Evolutionary conservation across 345 rosid species (phyloP).

Genomic region (Ricinus communis): DNA sequence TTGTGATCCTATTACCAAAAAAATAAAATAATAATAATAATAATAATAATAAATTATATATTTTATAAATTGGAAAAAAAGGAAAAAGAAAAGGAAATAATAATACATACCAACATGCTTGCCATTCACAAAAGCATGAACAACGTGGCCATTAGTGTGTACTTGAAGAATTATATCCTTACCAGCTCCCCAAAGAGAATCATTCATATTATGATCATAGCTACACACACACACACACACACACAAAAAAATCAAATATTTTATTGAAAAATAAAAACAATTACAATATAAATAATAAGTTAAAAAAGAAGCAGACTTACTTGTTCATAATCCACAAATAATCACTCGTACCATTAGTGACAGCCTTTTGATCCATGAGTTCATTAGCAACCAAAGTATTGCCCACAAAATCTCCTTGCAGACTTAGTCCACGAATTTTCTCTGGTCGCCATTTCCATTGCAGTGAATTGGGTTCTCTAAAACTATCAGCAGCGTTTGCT

Average conservation of each 20-base stretch:
- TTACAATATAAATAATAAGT: too few species aligned
- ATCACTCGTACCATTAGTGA: constrained; percentile 51
- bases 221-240: constrained; percentile 10
- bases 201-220: constrained; percentile 37
- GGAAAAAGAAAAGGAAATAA: too few species aligned
- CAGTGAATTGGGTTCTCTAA: neutral
- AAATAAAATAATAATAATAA: neutral
- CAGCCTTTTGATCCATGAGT: constrained; percentile 55
- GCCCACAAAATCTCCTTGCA: neutral
- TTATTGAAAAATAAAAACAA: too few species aligned
- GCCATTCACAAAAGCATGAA: constrained; percentile 61
- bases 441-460: constrained; percentile 42
- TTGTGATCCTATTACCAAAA: constrained; percentile 50
- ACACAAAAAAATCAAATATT: neutral
- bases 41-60: neutral
- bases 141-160: constrained; percentile 47
- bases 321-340: constrained; percentile 71
- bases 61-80: too few species aligned
- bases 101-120: constrained; percentile 43
- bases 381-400: constrained; percentile 11
- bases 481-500: too few species aligned
- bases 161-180: constrained; percentile 42
- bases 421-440: neutral
- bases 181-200: constrained; percentile 42
- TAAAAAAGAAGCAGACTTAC: constrained; percentile 26